phyloP scores from a whole-genome alignment of 2,329 filamentous ascomycete genomes.

The Aspergillus terreus region DNA sequence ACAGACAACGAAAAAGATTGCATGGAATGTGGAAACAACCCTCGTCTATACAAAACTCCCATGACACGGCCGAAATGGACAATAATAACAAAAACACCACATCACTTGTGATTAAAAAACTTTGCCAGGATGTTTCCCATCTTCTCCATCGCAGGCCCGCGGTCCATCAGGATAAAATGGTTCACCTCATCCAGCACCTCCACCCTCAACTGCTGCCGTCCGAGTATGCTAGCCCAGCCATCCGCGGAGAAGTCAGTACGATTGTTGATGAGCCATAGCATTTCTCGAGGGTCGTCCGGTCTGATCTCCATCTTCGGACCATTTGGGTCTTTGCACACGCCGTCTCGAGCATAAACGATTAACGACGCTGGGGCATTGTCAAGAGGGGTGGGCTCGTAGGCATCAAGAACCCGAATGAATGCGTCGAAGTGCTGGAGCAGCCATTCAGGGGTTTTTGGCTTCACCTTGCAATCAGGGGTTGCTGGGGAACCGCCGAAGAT shows the following conservation, averaged over 20 bases:
- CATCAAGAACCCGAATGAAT: constrained; percentile 46
- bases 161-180: constrained; percentile 26
- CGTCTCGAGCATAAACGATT: constrained; percentile 48
- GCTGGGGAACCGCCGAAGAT: constrained; percentile 38
- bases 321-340: constrained; percentile 42
- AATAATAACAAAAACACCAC: too few species aligned
- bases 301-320: constrained; percentile 26
- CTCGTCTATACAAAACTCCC: too few species aligned
- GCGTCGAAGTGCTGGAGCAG: constrained; percentile 51
- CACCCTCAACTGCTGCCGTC: constrained; percentile 32
- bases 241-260: constrained; percentile 47
- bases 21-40: too few species aligned
- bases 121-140: neutral
- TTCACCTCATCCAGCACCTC: constrained; percentile 31
- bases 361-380: constrained; percentile 39
- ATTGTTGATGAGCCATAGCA: constrained; percentile 49
- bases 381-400: constrained; percentile 37
- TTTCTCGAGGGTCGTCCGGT: constrained; percentile 44
- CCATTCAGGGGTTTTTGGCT: constrained; percentile 45
- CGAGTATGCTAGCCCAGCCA: constrained; percentile 46
- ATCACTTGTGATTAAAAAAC: neutral
- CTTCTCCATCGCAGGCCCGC: neutral
- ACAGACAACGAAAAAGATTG: too few species aligned
- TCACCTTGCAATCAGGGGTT: constrained; percentile 25
- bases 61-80: too few species aligned